phyloP scores from a whole-genome alignment of 1,284 basidiomycete genomes.

The Neotropicomus parvogracilis region DNA sequence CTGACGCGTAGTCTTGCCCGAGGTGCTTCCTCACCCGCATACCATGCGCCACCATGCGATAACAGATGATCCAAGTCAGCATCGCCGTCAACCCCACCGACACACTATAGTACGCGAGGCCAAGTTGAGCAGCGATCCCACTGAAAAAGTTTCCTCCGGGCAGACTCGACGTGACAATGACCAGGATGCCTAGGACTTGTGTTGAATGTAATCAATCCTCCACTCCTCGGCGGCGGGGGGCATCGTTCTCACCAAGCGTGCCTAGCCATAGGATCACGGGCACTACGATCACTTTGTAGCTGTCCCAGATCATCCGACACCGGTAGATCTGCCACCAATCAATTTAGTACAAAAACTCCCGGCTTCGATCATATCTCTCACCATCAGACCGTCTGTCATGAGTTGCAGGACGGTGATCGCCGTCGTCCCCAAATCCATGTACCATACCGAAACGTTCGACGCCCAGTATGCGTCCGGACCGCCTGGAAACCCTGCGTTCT shows the following conservation, averaged over 20 bases:
- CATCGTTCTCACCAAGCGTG: constrained; percentile 23
- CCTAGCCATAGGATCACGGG: constrained; percentile 24
- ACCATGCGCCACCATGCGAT: constrained; percentile 21
- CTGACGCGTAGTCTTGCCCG: constrained; percentile 19
- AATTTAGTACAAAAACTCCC: not conserved
- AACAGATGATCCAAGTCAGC: constrained; percentile 24
- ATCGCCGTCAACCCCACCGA: constrained; percentile 24
- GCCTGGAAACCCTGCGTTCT: constrained; percentile 9
- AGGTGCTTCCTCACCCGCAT: constrained; percentile 13
- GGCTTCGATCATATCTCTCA: not conserved
- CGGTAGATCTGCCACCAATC: constrained; percentile 20
- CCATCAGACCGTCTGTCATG: constrained; percentile 30
- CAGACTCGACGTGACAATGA: constrained; percentile 14
- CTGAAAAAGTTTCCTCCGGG: constrained; percentile 24
- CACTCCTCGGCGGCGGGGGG: fast-evolving
- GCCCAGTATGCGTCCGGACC: constrained; percentile 21
- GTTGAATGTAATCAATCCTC: not conserved
- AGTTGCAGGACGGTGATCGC: constrained; percentile 22
- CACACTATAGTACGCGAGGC: constrained; percentile 24
- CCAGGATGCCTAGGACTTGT: constrained; percentile 23
- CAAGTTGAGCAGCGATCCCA: constrained; percentile 19
- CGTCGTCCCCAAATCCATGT: constrained; percentile 22
- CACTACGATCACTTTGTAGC: constrained; percentile 14
- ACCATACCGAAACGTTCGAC: constrained; percentile 19
- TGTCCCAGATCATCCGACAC: constrained; percentile 22